Evolutionary conservation across 176 grass and related monocot genomes (phyloP).

Genomic region (Alopecurus myosuroides): DNA sequence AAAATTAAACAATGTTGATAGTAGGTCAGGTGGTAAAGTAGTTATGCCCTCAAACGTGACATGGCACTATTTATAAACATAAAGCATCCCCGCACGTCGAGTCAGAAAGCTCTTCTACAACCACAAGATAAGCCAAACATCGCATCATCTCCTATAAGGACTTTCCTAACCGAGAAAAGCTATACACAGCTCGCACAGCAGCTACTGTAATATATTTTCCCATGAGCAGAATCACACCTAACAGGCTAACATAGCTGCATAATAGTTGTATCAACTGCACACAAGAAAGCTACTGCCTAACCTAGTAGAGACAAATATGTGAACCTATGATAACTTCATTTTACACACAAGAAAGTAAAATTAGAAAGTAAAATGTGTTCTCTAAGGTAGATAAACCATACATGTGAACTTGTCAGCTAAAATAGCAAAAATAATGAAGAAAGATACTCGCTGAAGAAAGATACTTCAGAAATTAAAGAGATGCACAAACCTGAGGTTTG

Average conservation of each 20-base stretch:
- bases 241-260: background rate
- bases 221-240: slow-evolving; percentile 4
- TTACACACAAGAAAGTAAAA: slow-evolving; percentile 13
- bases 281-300: background rate
- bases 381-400: background rate
- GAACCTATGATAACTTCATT: background rate
- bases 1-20: background rate
- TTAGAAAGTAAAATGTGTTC: slow-evolving; percentile 1
- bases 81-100: background rate
- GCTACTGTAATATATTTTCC: background rate
- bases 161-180: background rate
- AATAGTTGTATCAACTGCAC: background rate
- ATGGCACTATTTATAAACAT: background rate
- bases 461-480: slow-evolving; percentile 2
- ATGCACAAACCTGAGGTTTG: slow-evolving; percentile 86
- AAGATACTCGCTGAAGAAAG: background rate
- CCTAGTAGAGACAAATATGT: background rate
- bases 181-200: background rate
- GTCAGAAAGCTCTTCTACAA: slow-evolving; percentile 17
- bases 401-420: background rate
- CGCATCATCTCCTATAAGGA: background rate
- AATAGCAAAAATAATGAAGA: background rate
- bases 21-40: background rate
- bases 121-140: slow-evolving; percentile 12
- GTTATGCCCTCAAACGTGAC: background rate